Evolutionary conservation across 768 basidiomycete genomes (phyloP).

Genomic region (Lactarius hengduanensis): DNA sequence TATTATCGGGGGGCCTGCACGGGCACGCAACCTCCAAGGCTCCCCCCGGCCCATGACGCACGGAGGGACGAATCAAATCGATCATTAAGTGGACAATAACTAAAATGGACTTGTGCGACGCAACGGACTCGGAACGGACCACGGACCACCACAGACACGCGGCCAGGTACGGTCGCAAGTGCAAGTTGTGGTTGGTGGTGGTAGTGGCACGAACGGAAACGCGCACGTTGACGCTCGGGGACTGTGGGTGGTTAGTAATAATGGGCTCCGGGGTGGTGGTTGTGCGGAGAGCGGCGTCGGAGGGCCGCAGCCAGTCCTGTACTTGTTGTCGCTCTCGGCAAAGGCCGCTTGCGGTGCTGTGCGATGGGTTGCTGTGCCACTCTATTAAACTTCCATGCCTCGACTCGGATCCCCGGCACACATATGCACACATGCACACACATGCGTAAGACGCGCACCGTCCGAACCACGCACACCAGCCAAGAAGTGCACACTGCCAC

Average conservation of each 20-base stretch:
- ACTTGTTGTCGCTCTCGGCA: not conserved
- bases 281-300: not conserved
- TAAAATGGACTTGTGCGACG: not conserved
- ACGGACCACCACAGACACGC: not conserved
- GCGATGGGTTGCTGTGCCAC: conserved; percentile 2
- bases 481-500: not conserved
- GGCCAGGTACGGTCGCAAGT: not conserved
- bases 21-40: too few species aligned
- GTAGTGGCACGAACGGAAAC: not conserved
- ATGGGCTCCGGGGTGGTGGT: not conserved
- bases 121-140: not conserved
- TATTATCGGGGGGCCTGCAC: too few species aligned
- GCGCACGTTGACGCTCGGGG: not conserved
- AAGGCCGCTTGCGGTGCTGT: not conserved
- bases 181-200: not conserved
- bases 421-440: not conserved
- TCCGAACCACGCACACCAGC: not conserved
- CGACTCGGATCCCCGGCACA: not conserved
- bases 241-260: not conserved
- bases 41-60: too few species aligned
- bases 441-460: not conserved
- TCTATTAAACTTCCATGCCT: not conserved
- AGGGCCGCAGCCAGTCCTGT: conserved; percentile 3
- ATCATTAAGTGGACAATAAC: not conserved
- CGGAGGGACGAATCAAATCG: too few species aligned